Conservation (phyloP, 2,329 filamentous ascomycete genomes). For the Fusarium sp. region DNA sequence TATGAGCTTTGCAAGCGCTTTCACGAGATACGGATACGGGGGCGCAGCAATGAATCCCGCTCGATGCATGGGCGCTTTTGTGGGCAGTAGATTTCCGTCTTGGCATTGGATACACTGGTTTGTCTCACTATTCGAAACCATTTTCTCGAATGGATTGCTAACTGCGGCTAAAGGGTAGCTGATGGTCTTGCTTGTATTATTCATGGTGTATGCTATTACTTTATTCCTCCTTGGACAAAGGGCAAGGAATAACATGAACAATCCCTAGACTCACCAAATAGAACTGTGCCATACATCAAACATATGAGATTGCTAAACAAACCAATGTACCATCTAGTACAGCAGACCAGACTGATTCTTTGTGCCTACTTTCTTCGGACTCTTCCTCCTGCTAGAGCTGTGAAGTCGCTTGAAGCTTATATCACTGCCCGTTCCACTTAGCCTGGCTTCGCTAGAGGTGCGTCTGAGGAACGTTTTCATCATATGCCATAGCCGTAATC, state of each 20-base stretch:
- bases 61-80: conserved; percentile 40
- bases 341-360: no score
- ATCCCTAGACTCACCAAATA: not conserved
- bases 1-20: conserved; percentile 52
- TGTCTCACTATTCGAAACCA: fast-evolving
- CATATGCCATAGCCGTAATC: no score
- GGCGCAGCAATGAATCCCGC: conserved; percentile 42
- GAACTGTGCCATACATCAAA: no score
- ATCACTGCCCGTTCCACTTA: no score
- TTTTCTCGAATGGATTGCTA: no score
- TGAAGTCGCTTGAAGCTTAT: no score
- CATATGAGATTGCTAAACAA: no score
- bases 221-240: conserved; percentile 38
- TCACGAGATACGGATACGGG: conserved; percentile 44
- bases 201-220: conserved; percentile 34
- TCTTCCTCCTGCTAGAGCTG: no score
- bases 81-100: conserved; percentile 37
- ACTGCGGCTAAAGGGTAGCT: conserved; percentile 24
- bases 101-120: conserved; percentile 49
- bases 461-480: no score
- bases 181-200: conserved; percentile 22
- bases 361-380: no score
- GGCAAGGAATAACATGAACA: not conserved
- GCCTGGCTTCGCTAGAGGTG: no score
- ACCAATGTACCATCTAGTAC: no score